Evolutionary conservation across 495 filamentous ascomycete genomes (phyloP).

Genomic region (Xylaria telfairii): DNA sequence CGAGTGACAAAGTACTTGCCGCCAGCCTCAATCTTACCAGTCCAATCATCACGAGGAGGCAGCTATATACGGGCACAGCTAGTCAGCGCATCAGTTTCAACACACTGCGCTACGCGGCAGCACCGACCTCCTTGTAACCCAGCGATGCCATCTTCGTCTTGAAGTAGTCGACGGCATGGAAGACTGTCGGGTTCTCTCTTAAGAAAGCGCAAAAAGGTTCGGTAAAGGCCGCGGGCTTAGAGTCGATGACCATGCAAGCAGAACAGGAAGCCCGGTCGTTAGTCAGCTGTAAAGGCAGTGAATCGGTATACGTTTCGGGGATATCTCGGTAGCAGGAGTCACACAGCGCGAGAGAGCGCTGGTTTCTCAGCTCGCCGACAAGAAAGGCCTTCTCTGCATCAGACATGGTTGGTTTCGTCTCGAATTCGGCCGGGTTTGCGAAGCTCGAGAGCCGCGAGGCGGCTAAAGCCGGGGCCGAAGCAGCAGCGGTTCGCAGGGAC

Average conservation of each 20-base stretch:
- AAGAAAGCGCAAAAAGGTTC: conserved; percentile 89
- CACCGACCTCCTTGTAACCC: conserved; percentile 70
- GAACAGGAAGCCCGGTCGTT: conserved; percentile 27
- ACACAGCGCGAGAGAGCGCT: conserved; percentile 30
- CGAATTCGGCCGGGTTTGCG: conserved; percentile 39
- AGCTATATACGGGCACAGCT: conserved; percentile 51
- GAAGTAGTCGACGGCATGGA: conserved; percentile 82
- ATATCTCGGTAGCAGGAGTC: conserved; percentile 32
- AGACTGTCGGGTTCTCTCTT: conserved; percentile 88
- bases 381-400: conserved; percentile 34
- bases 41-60: conserved; percentile 80
- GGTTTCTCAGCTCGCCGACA: conserved; percentile 34
- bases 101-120: not conserved
- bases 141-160: conserved; percentile 69
- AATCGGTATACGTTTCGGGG: conserved; percentile 28
- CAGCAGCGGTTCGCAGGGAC: conserved; percentile 42
- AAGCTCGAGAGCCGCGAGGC: conserved; percentile 36
- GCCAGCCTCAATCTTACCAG: conserved; percentile 71
- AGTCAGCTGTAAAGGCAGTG: conserved; percentile 19
- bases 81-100: conserved; percentile 23
- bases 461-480: conserved; percentile 21
- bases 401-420: conserved; percentile 29
- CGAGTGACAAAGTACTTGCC: conserved; percentile 89
- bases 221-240: conserved; percentile 68
- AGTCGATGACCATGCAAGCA: conserved; percentile 41